These are phyloP conservation scores for Dactylis glomerata DNA, from an alignment of 176 grass and related monocot genomes.

Conservation along the genomic window DNA sequence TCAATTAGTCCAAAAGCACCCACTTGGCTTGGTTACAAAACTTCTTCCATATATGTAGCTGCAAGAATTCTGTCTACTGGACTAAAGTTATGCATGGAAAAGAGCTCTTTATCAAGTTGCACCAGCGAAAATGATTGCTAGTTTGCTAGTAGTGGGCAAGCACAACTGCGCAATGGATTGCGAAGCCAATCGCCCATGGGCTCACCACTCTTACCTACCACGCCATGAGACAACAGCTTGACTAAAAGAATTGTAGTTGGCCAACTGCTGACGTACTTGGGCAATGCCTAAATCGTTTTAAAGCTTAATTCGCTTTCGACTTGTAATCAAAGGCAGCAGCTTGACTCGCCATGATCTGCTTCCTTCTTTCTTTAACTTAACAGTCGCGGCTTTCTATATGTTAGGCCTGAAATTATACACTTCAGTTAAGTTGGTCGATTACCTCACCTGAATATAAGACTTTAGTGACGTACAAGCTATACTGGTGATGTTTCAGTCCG, in stretches of 20 bases:
- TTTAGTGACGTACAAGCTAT: not conserved
- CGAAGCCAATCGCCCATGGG: not conserved
- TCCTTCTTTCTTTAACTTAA: not conserved
- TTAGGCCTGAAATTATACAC: not conserved
- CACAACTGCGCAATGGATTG: not conserved
- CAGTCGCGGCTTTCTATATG: not conserved
- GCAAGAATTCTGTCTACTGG: not conserved
- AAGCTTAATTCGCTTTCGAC: not conserved
- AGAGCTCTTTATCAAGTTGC: not conserved
- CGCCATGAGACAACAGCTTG: not conserved
- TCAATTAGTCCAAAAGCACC: not conserved
- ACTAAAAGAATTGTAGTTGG: conserved; percentile 2
- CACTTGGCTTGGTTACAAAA: not conserved
- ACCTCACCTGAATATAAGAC: not conserved
- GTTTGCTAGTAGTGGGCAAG: not conserved
- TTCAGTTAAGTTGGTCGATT: not conserved
- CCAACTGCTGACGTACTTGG: not conserved
- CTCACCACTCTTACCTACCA: conserved; percentile 27
- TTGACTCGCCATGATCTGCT: not conserved
- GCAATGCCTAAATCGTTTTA: not conserved
- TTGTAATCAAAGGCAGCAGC: conserved; percentile 15
- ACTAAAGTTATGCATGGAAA: not conserved
- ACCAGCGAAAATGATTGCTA: not conserved
- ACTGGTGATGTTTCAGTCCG: not conserved
- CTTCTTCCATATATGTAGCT: not conserved